Base-by-base conservation (phyloP, 352 stramenopile genomes). In the Chrysophaeum taylorii region DNA sequence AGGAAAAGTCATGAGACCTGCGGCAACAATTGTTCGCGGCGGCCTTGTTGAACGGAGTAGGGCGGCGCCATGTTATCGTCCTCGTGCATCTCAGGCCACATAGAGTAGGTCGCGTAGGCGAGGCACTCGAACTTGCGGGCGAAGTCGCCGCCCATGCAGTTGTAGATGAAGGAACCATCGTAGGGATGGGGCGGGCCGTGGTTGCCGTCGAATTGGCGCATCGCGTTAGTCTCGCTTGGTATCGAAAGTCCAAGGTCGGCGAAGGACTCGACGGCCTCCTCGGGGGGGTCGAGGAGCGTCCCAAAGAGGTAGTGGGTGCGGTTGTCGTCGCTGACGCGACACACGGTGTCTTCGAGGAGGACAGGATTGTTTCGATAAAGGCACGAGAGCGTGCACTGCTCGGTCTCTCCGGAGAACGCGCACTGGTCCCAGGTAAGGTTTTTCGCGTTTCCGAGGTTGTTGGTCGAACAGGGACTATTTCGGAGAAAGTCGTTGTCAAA, bases 371-470 rank as follows among this genome's bases (percentile, higher is more conserved):
- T 21, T 5, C 48, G 18, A 21, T 60, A 60, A 7, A 60, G 25
- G 25, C 48, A 60, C 48, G 7, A 18, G 48, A 60, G 48, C 48
- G 48, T 60, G 48, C 48, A 60, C 48, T 60, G 48, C 48, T 60
- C 48, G 18, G 48, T 60, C 48, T 60, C 33, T 18, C 21, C 5
- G 18, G 48, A 7, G 48, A 33, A 60, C 18, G 25, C 7, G 48
- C 48, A 60, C 48, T 60, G 48, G 48, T 60, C 48, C 48, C 48
- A 60, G 48, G 25, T 21, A 18, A 9, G 5, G 48, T 23, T 60
- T 5, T 9, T 9, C 5, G 48, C 7, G 48, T 60, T 25, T n/a
- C n/a, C n/a, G 18, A 60, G 21, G 48, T 31, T 25, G 18, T 9
- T 9, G 18, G 48, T 60, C 48, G 48, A 60, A 25, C 48, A 60